Evolutionary conservation across 2,329 filamentous ascomycete species (phyloP), one percentile per base, ranked within the genome.

Genomic region (Monilinia fructicola): DNA sequence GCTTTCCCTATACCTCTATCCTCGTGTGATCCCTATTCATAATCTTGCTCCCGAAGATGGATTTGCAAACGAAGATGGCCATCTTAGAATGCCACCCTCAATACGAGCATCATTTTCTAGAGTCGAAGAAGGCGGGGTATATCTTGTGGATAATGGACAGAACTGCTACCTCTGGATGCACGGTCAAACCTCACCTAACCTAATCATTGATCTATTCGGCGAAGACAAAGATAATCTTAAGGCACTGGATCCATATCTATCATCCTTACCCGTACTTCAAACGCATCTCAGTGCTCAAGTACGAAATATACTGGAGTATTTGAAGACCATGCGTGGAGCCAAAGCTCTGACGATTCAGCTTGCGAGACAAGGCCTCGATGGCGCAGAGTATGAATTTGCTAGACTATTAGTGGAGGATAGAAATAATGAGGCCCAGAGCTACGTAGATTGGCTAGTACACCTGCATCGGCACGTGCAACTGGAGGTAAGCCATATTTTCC

Each of bases 401-500:
- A 84, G 93, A 64, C 82, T 96, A 79, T 79, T 99, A 71, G 88
- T 97, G 42, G 95, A 99, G 79, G 95, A 99, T 76, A 86, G 95
- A 71, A 98, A 98, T 78, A 97, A 97, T 72, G 95, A 99, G 80
- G 95, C 95, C 46, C 93, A 96, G 80, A 96, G 91, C 76, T 99
- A 98, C 78, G 95, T 98, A 44, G 95, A 99, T 80, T 99, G 95
- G 95, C 83, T 99, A 74, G 95, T 99, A 67, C 91, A 97, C 78
- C 85, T 98, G 69, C 95, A 99, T 79, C 90, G 94, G 73, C 89
- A 91, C 72, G 95, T 99, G 71, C 93, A 97, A 77, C 82, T 97
- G 70, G 95, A 99, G 85, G 87, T 90, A 78, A 79, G 84, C 79
- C 23, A 54, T 66, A 35, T 26, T 55, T 52, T 54, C 21, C 10